A percentile compares a stretch with the other conserved stretches of the same genome.
Evolutionary conservation across 768 basidiomycete genomes (phyloP).

Genomic region (Mycena albidolilacea): DNA sequence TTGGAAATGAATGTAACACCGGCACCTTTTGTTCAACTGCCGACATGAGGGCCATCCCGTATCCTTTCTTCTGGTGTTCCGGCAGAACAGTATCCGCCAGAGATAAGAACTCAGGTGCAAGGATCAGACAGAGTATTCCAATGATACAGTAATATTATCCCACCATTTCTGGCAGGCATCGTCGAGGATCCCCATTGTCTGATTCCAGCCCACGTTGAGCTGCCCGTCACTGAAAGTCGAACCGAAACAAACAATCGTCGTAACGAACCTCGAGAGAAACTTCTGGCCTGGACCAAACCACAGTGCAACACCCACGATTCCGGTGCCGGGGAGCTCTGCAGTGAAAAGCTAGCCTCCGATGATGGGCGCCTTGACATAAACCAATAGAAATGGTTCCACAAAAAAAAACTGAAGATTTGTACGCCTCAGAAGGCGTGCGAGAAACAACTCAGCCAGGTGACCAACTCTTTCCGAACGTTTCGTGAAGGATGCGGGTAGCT

Average conservation of each 20-base stretch:
- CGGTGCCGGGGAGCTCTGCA: slow-evolving; percentile 39
- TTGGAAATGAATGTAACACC: not conserved
- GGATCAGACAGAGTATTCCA: not conserved
- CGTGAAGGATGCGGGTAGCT: slow-evolving; percentile 10
- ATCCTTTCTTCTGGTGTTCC: slow-evolving; percentile 48
- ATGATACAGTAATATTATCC: slow-evolving; percentile 40
- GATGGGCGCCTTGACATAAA: slow-evolving; percentile 40
- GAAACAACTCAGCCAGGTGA: no score
- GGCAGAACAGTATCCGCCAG: slow-evolving; percentile 41
- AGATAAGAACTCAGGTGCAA: slow-evolving; percentile 44
- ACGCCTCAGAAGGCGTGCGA: slow-evolving; percentile 2
- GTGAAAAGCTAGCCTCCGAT: slow-evolving; percentile 49
- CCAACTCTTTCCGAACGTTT: slow-evolving; percentile 23
- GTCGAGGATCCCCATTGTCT: slow-evolving; percentile 40
- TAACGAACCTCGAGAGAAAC: slow-evolving; percentile 42
- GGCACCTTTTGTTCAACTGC: slow-evolving; percentile 45
- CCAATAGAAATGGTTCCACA: slow-evolving; percentile 35
- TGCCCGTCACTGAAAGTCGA: slow-evolving; percentile 39
- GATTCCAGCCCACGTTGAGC: slow-evolving; percentile 46
- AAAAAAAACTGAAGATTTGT: slow-evolving; percentile 1
- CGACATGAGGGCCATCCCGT: slow-evolving; percentile 46
- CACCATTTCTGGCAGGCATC: slow-evolving; percentile 46
- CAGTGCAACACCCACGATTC: slow-evolving; percentile 50
- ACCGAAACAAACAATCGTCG: not conserved
- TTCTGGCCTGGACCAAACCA: slow-evolving; percentile 51